Conservation (phyloP, 148 eudicot species). For the Camellia lanceoleosa region DNA sequence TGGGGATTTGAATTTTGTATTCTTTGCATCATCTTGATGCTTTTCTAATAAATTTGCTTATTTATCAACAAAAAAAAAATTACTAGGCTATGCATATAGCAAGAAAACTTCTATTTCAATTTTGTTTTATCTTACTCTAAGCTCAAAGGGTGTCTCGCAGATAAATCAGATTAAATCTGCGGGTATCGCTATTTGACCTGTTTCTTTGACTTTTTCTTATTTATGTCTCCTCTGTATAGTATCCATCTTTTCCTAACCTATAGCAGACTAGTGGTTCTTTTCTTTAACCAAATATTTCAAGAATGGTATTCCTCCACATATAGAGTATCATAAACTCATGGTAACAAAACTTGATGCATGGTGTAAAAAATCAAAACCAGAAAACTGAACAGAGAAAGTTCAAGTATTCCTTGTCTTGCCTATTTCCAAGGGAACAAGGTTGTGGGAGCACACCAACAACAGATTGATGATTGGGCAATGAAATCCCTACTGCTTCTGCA, state of each 20-base stretch:
- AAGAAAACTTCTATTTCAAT: too few relatives aligned
- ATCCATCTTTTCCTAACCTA: neutral
- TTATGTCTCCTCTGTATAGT: too few relatives aligned
- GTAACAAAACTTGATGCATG: neutral
- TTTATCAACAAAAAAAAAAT: too few relatives aligned
- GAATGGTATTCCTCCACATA: neutral
- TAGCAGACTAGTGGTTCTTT: neutral
- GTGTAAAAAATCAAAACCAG: conserved; percentile 14
- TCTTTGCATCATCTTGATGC: too few relatives aligned
- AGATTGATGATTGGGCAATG: conserved; percentile 51
- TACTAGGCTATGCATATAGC: too few relatives aligned
- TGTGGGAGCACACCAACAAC: conserved; percentile 88
- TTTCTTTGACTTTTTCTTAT: neutral
- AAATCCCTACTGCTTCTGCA: conserved; percentile 76
- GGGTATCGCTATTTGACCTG: neutral
- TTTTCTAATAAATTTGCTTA: too few relatives aligned
- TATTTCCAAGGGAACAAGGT: conserved; percentile 74
- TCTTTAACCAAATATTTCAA: neutral
- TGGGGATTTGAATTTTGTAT: too few relatives aligned
- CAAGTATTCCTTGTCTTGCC: conserved; percentile 42
- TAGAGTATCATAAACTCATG: neutral
- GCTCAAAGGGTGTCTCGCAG: too few relatives aligned
- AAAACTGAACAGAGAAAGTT: conserved; percentile 16
- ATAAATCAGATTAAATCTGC: too few relatives aligned
- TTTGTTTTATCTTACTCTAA: too few relatives aligned